Evolutionary conservation across 2,329 filamentous ascomycete genomes (phyloP).

Genomic region (Epichloe aotearoae): DNA sequence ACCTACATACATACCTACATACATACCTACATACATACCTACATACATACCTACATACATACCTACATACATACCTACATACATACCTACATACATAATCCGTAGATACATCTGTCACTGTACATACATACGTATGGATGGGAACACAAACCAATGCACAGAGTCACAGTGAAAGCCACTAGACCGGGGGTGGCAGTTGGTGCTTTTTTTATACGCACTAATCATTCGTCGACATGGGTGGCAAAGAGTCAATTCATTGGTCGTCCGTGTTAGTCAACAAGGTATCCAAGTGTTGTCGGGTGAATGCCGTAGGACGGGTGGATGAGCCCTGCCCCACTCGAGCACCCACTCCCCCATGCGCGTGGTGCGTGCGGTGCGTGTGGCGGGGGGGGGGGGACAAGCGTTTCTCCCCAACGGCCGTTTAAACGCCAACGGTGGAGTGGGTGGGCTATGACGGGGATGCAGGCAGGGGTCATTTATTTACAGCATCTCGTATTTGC

Average conservation of each 20-base stretch:
- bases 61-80: too few species aligned
- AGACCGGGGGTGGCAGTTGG: too few species aligned
- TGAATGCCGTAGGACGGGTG: not conserved
- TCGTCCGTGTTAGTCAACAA: not conserved
- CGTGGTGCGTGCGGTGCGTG: not conserved
- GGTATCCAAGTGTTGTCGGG: not conserved
- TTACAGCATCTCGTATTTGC: constrained; percentile 9
- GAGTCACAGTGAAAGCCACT: too few species aligned
- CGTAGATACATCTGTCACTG: not conserved
- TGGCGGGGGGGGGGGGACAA: not conserved
- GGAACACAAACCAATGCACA: too few species aligned
- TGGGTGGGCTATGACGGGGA: not conserved
- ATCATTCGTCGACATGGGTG: not conserved
- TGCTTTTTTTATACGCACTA: not conserved
- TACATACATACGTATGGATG: too few species aligned
- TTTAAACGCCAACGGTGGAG: not conserved
- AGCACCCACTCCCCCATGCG: not conserved
- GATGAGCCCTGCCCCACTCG: not conserved
- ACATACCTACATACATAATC: too few species aligned
- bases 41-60: too few species aligned
- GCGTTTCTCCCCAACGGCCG: not conserved
- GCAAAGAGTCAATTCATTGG: not conserved
- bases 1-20: too few species aligned
- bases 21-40: too few species aligned
- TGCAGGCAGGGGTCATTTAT: constrained; percentile 8